These are phyloP conservation scores for Centella asiatica DNA, from an alignment of 129 eudicot species.

Conservation along the genomic window DNA sequence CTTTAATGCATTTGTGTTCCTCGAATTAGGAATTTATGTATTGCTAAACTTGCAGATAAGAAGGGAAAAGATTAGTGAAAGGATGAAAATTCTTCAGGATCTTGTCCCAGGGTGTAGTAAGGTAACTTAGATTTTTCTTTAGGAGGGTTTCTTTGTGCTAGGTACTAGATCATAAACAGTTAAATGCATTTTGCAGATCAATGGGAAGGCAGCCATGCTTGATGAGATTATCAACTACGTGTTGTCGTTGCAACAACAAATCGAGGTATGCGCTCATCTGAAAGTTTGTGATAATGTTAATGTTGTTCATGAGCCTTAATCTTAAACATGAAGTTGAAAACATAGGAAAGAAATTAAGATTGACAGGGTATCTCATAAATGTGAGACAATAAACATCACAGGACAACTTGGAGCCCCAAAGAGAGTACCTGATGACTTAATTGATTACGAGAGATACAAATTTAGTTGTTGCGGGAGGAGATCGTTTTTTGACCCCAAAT, in stretches of 20 bases:
- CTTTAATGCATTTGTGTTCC: neutral
- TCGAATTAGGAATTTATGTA: neutral
- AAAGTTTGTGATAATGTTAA: too few species aligned
- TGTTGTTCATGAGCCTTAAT: too few species aligned
- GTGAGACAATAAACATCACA: too few species aligned
- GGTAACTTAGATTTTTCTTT: neutral
- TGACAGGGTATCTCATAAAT: too few species aligned
- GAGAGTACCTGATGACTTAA: too few species aligned
- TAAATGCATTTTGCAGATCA: neutral
- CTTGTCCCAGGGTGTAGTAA: slow-evolving; percentile 2
- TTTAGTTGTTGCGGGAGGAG: too few species aligned
- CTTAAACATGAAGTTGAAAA: neutral
- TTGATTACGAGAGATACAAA: too few species aligned
- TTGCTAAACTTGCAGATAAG: neutral
- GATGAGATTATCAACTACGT: slow-evolving; percentile 23
- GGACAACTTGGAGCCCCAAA: too few species aligned
- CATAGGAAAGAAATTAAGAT: neutral
- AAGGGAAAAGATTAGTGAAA: slow-evolving; percentile 4
- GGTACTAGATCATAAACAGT: neutral
- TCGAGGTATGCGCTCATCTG: slow-evolving; percentile 17
- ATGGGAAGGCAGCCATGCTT: slow-evolving; percentile 17
- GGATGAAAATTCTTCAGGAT: slow-evolving; percentile 5
- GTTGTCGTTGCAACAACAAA: slow-evolving; percentile 16
- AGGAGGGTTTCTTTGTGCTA: neutral
- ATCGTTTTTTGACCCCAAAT: too few species aligned